These are phyloP conservation scores for Agrocybe praecox DNA, from an alignment of 768 basidiomycete genomes.

Conservation along the genomic window DNA sequence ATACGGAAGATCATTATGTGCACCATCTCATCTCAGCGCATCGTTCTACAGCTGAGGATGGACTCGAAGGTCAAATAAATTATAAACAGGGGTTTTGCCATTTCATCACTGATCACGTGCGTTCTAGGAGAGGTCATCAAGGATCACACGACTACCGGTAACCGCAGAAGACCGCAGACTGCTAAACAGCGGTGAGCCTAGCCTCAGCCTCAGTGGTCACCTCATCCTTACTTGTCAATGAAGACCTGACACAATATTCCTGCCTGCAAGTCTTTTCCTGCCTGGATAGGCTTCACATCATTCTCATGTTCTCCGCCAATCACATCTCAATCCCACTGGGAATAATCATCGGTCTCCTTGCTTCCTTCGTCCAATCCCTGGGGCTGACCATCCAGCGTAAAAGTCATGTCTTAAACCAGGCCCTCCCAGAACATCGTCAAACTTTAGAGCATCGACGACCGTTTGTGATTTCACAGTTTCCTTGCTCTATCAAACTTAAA, in stretches of 20 bases:
- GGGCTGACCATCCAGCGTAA: constrained; percentile 93
- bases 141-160: no score
- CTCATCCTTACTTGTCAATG: constrained; percentile 13
- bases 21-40: no score
- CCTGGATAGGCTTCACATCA: constrained; percentile 6
- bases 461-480: constrained; percentile 39
- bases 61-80: no score
- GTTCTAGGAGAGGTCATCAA: no score
- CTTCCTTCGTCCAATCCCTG: constrained; percentile 87
- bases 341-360: constrained; percentile 68
- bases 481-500: not conserved
- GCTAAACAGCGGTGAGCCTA: no score
- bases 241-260: constrained; percentile 3
- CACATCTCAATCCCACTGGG: constrained; percentile 52
- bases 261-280: not conserved
- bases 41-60: no score
- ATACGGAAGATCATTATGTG: no score
- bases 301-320: constrained; percentile 25
- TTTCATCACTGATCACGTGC: no score
- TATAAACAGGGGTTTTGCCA: no score
- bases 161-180: no score
- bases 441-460: constrained; percentile 79
- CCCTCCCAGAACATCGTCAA: constrained; percentile 62
- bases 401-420: constrained; percentile 85
- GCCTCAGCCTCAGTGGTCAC: no score